A percentile compares a stretch with the other conserved stretches of the same genome.
phyloP scores from a whole-genome alignment of 2,329 filamentous ascomycete species.

The Blastomyces emzantsi region DNA sequence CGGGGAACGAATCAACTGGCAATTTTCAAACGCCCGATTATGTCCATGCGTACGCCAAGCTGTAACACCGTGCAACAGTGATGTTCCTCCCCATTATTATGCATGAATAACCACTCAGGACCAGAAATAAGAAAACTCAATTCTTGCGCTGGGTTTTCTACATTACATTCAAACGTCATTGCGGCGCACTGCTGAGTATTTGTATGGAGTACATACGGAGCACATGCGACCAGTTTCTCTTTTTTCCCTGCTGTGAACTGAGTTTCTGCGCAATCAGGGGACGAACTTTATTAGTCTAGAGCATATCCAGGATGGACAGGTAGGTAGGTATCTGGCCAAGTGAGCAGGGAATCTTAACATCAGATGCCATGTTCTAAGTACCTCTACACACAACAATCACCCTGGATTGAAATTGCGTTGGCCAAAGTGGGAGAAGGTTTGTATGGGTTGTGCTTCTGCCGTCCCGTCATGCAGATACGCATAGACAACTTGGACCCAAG shows the following conservation, averaged over 20 bases:
- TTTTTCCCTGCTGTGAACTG: neutral
- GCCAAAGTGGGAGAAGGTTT: neutral
- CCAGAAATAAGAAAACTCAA: neutral
- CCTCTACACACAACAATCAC: neutral
- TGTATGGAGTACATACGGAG: neutral
- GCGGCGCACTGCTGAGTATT: neutral
- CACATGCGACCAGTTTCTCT: neutral
- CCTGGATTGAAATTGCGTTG: neutral
- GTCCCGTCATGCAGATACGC: neutral
- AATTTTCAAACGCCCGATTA: neutral
- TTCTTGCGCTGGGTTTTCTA: neutral
- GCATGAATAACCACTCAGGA: neutral
- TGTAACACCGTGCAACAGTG: neutral
- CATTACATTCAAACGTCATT: neutral
- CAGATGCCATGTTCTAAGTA: neutral
- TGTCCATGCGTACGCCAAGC: conserved; percentile 3
- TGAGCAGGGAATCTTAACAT: neutral
- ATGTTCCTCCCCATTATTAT: neutral
- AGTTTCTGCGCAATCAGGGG: neutral
- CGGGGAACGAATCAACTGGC: neutral
- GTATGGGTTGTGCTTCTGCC: too few relatives aligned
- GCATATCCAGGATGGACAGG: neutral
- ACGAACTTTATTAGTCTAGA: neutral
- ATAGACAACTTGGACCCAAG: neutral
- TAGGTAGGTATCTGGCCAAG: neutral